Base-by-base conservation (phyloP, 169 alveolate genomes). In the Ophryocystis elektroscirrha region DNA sequence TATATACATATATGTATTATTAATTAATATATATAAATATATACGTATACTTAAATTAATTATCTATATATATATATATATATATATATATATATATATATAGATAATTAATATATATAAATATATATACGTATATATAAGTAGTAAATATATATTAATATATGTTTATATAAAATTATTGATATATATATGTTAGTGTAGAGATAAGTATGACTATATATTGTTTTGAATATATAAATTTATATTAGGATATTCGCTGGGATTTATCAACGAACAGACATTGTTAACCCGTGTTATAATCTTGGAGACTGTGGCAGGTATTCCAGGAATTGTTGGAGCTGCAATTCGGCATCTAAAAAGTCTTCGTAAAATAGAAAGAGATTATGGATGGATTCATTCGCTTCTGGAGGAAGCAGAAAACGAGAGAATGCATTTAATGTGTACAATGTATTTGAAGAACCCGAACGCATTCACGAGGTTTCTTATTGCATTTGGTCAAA, bases 371-470 rank as follows among this genome's bases (percentile, higher is more conserved):
- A 52, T 63, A 74, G 55, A 65, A 48, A 47, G 67, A 26, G 81
- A 69, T 51, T 41, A 60, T 12, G 79, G 74, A 1, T 62, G 74
- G 76, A 64, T 73, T n/a, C 74, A 73, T 35, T 59, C 63, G 6
- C 39, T 67, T 2, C 59, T 73, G 15, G 79, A 73, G 36, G 77
- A 73, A 25, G 71, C 81, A 3, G 79, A 73, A 47, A 73, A 73
- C 44, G 79, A 73, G 37, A 59, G 79, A 37, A 61, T 71, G 54
- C 77, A 73, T 41, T 52, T 73, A 28, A 44, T 63, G 32, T 51
- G 67, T 18, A 66, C 65, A 36, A 29, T 67, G 28, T 41, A 61
- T 18, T 54, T 68, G 15, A 58, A 52, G 54, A 45, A 59, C 18
- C 72, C 73, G 5, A 35, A 61, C 1, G 36, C 42, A 0, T 26